A percentile compares a stretch with the other conserved stretches of the same genome.
phyloP scores from a whole-genome alignment of 805 yeast species.

The Candida easanensis region DNA sequence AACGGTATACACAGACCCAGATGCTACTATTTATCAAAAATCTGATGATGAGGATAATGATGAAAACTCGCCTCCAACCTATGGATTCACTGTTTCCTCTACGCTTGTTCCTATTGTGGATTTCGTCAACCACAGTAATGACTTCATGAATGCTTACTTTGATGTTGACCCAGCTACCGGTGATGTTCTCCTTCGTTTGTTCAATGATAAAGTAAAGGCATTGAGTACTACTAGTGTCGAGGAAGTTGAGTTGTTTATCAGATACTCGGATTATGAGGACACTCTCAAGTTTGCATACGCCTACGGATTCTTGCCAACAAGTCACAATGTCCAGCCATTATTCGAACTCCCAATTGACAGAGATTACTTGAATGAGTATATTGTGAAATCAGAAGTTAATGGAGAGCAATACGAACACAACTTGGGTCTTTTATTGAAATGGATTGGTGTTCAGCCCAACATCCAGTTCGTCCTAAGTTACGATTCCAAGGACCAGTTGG shows the following conservation, averaged over 20 bases:
- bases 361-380: conserved; percentile 14
- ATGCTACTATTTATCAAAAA: conserved; percentile 2
- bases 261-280: conserved; percentile 44
- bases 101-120: conserved; percentile 67
- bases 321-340: conserved; percentile 15
- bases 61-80: conserved; percentile 15
- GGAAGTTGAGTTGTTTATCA: conserved; percentile 39
- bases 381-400: conserved; percentile 11
- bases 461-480: conserved; percentile 35
- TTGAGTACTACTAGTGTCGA: neutral
- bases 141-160: conserved; percentile 49
- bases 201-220: conserved; percentile 7
- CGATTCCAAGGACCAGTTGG: conserved; percentile 14
- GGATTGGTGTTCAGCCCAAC: conserved; percentile 38
- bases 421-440: conserved; percentile 30
- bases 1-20: neutral
- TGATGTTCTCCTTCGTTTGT: conserved; percentile 41
- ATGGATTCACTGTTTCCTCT: conserved; percentile 45
- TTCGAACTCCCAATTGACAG: conserved; percentile 36
- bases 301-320: conserved; percentile 47
- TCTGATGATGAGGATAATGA: conserved; percentile 5
- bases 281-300: conserved; percentile 35
- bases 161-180: conserved; percentile 49
- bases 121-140: conserved; percentile 59
- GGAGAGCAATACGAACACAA: conserved; percentile 15